Evolutionary conservation across 2,329 filamentous ascomycete genomes (phyloP).

Genomic region (Xylaria sp.): DNA sequence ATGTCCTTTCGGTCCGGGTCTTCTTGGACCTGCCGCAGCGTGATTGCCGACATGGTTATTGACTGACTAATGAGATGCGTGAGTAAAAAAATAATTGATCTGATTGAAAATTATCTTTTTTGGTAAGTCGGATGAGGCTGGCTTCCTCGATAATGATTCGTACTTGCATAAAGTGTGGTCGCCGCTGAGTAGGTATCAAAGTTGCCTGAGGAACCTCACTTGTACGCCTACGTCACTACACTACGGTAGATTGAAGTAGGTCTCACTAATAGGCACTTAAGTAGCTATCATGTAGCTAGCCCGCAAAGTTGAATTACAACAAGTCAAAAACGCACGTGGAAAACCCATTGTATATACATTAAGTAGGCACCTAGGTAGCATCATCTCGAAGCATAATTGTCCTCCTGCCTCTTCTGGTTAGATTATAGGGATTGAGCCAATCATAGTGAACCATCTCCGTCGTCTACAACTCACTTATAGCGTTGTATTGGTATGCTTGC

Average conservation of each 20-base stretch:
- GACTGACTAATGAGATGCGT: no score
- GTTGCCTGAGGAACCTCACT: not conserved
- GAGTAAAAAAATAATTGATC: not conserved
- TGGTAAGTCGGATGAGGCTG: not conserved
- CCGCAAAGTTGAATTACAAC: conserved; percentile 1
- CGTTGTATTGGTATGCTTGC: no score
- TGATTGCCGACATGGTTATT: conserved; percentile 24
- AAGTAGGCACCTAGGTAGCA: no score
- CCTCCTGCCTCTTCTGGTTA: conserved; percentile 28
- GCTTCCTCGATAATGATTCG: not conserved
- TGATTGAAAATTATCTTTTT: not conserved
- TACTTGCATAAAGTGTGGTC: not conserved
- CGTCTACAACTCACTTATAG: no score
- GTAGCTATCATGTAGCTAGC: not conserved
- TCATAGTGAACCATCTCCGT: not conserved
- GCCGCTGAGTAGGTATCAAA: not conserved
- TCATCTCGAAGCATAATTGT: not conserved
- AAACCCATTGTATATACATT: not conserved
- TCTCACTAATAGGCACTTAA: no score
- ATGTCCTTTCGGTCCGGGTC: conserved; percentile 26
- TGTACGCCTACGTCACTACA: conserved; percentile 6
- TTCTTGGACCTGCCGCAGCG: conserved; percentile 23
- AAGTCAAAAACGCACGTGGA: conserved; percentile 16
- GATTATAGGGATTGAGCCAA: not conserved
- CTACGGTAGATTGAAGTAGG: not conserved